A percentile compares a stretch with the other conserved stretches of the same genome.
Evolutionary conservation across 2,329 filamentous ascomycete species (phyloP).

Genomic region (Clathrospora elynae): DNA sequence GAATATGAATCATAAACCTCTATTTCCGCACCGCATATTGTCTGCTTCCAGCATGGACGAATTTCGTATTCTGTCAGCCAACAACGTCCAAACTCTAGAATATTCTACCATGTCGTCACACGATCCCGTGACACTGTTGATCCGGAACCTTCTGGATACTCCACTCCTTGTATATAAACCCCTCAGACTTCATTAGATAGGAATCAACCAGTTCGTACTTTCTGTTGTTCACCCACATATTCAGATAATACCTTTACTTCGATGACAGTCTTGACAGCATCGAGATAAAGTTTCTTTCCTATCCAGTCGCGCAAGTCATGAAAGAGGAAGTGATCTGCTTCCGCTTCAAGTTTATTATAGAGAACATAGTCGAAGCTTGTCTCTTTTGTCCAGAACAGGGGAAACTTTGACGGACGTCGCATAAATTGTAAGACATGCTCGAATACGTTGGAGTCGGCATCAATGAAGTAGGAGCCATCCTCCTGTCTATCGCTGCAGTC

Average conservation of each 20-base stretch:
- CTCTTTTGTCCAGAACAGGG: conserved; percentile 42
- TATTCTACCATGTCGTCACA: no score
- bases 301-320: conserved; percentile 38
- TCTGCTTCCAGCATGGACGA: no score
- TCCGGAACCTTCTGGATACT: no score
- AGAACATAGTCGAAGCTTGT: conserved; percentile 39
- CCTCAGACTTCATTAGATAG: no score
- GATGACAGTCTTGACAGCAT: conserved; percentile 20
- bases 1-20: conserved; percentile 9
- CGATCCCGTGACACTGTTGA: no score
- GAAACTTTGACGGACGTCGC: conserved; percentile 32
- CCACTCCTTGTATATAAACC: no score
- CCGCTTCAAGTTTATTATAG: conserved; percentile 38
- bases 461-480: conserved; percentile 46
- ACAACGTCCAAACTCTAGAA: not conserved
- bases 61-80: not conserved
- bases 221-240: not conserved
- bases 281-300: conserved; percentile 20
- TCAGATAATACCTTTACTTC: conserved; percentile 4
- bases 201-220: not conserved
- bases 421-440: conserved; percentile 46
- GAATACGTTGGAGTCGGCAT: conserved; percentile 44
- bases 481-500: conserved; percentile 25
- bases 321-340: conserved; percentile 44
- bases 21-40: no score